Percentiles rank a stretch among this genome's conserved stretches.
Conservation (phyloP, 495 filamentous ascomycete genomes). For the Aspergillus baeticus region DNA sequence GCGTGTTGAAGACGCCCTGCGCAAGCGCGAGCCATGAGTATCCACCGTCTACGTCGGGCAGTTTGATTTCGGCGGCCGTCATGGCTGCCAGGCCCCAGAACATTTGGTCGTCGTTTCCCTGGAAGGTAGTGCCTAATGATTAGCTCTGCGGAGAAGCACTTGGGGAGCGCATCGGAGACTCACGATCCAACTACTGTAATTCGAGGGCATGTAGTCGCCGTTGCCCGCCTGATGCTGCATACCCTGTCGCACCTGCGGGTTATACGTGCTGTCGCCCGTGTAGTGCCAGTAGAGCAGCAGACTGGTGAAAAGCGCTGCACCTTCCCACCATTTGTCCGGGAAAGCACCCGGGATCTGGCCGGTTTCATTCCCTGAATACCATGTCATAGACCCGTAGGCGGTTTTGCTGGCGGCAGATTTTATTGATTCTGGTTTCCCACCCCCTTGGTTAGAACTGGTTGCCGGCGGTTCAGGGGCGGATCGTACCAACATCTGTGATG, state of each 20-base stretch:
- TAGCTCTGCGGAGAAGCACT: not conserved
- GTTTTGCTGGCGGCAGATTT: conserved; percentile 58
- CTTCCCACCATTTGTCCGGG: conserved; percentile 73
- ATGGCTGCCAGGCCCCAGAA: conserved; percentile 59
- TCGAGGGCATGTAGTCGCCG: conserved; percentile 48
- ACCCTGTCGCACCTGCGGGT: conserved; percentile 46
- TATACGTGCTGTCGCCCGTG: conserved; percentile 55
- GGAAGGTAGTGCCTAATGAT: too few relatives aligned
- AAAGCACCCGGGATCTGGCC: conserved; percentile 61
- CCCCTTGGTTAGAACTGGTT: too few relatives aligned
- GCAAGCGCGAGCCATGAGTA: conserved; percentile 73
- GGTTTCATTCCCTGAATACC: conserved; percentile 64
- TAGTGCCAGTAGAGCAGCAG: conserved; percentile 56
- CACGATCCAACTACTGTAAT: conserved; percentile 42
- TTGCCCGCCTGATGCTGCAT: conserved; percentile 49
- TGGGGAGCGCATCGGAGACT: not conserved
- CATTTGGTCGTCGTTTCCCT: conserved; percentile 59
- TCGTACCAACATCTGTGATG: conserved; percentile 7
- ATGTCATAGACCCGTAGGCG: conserved; percentile 65
- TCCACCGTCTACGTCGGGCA: conserved; percentile 38
- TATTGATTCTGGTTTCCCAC: conserved; percentile 73
- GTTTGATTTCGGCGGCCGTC: conserved; percentile 52
- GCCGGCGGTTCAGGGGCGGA: not conserved
- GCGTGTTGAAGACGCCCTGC: conserved; percentile 76
- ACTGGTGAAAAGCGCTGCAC: conserved; percentile 55